Evolutionary conservation across 139 green algal species (phyloP), one percentile per base, ranked within the genome.

Genomic region (Chlorokybus atmophyticus): DNA sequence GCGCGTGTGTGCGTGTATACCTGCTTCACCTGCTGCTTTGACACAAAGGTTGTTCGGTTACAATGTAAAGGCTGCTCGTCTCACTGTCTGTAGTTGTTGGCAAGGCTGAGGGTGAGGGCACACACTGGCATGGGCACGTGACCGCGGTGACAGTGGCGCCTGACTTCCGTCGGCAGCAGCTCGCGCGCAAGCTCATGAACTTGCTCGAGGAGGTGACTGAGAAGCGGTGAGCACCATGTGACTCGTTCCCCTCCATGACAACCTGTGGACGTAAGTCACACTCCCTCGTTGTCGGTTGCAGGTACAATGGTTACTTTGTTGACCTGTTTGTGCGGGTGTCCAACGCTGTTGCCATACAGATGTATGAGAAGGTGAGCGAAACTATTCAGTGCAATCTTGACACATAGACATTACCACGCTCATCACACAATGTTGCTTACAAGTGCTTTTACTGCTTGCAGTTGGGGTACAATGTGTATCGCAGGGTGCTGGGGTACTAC

Each of bases 291-390:
- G n/a, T n/a, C n/a, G n/a, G n/a, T n/a, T n/a, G 28, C 40, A 57
- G 48, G 42, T 55, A 78, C 50, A 42, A 74, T 3, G 71, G 28
- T 8, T 95, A 90, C 73, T 98, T 97, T 72, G 92, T 98, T 3
- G 91, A 98, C 67, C 77, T 99, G 2, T 99, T 98, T 76, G 91
- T 99, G 24, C 80, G 91, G 2, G 78, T 77, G 40, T 93, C 79
- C 29, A 99, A 97, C 60, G 38, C 47, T 0, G 72, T 83, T 3
- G 92, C 92, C 5, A 95, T 99, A 47, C 51, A 52, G 29, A 94
- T 98, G 90, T 98, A 99, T 66, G 67, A 81, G 23, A 83, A 87
- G 63, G 60, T 78, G 28, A 38, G 60, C 1, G 31, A n/a, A n/a
- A n/a, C n/a, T n/a, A n/a, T n/a, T n/a, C n/a, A n/a, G n/a, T n/a